Evolutionary conservation across 75 land plant species (phyloP).

Genomic region (Larix kaempferi): DNA sequence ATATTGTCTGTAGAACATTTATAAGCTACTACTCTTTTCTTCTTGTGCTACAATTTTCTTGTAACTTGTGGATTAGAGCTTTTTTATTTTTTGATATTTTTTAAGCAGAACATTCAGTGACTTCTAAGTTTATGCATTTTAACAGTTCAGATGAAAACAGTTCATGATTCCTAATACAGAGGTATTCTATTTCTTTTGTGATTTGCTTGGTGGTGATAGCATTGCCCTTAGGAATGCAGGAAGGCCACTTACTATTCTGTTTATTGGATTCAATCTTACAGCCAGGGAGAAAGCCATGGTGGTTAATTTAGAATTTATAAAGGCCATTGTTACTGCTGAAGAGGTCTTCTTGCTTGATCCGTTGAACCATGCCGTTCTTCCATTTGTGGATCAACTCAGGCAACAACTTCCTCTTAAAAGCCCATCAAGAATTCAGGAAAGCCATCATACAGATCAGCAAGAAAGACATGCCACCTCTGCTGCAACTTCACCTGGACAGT

Average conservation of each 20-base stretch:
- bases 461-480: conserved; percentile 24
- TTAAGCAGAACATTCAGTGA: neutral
- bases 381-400: conserved; percentile 83
- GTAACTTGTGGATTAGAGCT: neutral
- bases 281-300: conserved; percentile 98
- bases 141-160: neutral
- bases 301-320: conserved; percentile 91
- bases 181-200: conserved; percentile 1
- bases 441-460: conserved; percentile 9
- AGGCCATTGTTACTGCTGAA: conserved; percentile 94
- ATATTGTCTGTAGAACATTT: neutral
- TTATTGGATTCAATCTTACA: conserved; percentile 28
- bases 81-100: neutral
- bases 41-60: conserved; percentile 13
- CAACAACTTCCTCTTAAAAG: conserved; percentile 51
- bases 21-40: conserved; percentile 13
- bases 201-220: neutral
- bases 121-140: neutral
- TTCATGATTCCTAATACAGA: neutral
- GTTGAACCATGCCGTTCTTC: conserved; percentile 55
- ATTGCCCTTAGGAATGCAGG: neutral
- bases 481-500: conserved; percentile 15
- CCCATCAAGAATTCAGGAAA: conserved; percentile 14
- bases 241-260: neutral
- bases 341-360: conserved; percentile 92